phyloP scores from a whole-genome alignment of 2,329 filamentous ascomycete species.

The Coniosporium tulheliwenetii region DNA sequence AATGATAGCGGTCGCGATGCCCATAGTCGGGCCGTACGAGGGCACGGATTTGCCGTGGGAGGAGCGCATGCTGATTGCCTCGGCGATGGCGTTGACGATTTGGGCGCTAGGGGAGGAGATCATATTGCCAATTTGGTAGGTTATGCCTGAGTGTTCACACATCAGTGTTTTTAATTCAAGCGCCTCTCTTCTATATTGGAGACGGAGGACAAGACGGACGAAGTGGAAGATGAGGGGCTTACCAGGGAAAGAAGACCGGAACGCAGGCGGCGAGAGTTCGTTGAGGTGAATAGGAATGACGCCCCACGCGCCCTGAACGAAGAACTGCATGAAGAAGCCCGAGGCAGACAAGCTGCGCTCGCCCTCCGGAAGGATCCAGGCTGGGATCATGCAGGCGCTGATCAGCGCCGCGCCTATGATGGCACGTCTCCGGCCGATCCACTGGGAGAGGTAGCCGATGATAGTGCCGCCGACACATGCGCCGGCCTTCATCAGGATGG shows the following conservation, averaged over 20 bases:
- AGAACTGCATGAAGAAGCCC: slow-evolving; percentile 57
- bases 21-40: slow-evolving; percentile 64
- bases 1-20: slow-evolving; percentile 61
- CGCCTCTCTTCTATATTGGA: too few species aligned
- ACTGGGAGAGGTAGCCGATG: slow-evolving; percentile 61
- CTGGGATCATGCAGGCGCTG: slow-evolving; percentile 48
- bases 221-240: slow-evolving; percentile 7
- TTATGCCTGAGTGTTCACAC: slow-evolving; percentile 18
- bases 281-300: slow-evolving; percentile 60
- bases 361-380: slow-evolving; percentile 51
- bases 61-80: slow-evolving; percentile 41
- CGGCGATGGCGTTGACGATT: slow-evolving; percentile 61
- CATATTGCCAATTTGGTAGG: slow-evolving; percentile 64
- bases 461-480: slow-evolving; percentile 60
- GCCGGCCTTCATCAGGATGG: slow-evolving; percentile 68
- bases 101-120: slow-evolving; percentile 57
- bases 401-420: slow-evolving; percentile 47
- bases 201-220: not conserved
- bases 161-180: not conserved
- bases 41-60: slow-evolving; percentile 41
- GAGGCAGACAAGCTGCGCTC: slow-evolving; percentile 44
- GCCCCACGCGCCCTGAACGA: slow-evolving; percentile 50
- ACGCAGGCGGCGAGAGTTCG: slow-evolving; percentile 54
- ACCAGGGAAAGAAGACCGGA: slow-evolving; percentile 55
- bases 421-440: slow-evolving; percentile 54